Evolutionary conservation across 495 filamentous ascomycete genomes (phyloP).

Genomic region (Lasiosphaeriaceae sp.): DNA sequence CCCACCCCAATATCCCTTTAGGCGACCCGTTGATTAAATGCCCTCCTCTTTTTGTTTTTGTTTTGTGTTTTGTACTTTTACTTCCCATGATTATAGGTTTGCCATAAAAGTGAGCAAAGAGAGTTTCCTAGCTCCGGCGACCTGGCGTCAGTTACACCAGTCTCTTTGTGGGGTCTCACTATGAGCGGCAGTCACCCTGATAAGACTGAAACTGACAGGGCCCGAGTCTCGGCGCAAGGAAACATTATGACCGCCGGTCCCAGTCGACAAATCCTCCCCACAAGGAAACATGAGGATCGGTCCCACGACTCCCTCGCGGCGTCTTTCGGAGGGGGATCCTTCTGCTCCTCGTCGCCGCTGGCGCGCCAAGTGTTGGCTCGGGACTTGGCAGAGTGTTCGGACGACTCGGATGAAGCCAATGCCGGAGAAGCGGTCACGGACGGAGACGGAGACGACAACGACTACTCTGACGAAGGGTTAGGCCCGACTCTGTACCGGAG

Average conservation of each 20-base stretch:
- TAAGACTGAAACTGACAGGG: too few relatives aligned
- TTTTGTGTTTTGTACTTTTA: too few relatives aligned
- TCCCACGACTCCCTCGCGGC: constrained; percentile 10
- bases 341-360: constrained; percentile 56
- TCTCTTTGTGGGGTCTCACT: too few relatives aligned
- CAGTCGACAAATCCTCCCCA: constrained; percentile 1
- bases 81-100: too few relatives aligned
- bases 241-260: constrained; percentile 1
- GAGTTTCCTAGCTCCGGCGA: too few relatives aligned
- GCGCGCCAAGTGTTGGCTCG: constrained; percentile 66
- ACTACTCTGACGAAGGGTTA: constrained; percentile 39
- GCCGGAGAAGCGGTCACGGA: neutral
- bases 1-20: too few relatives aligned
- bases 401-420: constrained; percentile 49
- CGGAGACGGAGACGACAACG: constrained; percentile 13
- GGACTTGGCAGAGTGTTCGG: constrained; percentile 58
- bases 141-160: too few relatives aligned
- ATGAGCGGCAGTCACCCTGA: too few relatives aligned
- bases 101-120: too few relatives aligned
- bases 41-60: too few relatives aligned
- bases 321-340: constrained; percentile 34
- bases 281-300: neutral
- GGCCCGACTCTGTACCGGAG: constrained; percentile 71
- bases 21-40: too few relatives aligned
- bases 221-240: neutral